phyloP scores from a whole-genome alignment of 768 basidiomycete species.

The Tephrocybe sp. region DNA sequence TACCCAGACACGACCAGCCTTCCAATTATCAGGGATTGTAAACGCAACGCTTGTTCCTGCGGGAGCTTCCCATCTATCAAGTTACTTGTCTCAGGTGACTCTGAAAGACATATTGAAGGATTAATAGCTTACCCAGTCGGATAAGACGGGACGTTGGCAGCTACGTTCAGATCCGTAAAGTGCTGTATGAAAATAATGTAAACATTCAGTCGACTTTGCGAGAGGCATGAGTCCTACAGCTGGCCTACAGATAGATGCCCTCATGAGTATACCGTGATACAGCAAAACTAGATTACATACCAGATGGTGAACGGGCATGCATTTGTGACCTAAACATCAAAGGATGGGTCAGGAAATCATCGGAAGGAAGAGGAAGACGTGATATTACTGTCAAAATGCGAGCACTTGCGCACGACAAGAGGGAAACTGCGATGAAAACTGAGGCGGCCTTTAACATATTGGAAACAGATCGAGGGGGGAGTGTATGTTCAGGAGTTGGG shows the following conservation, averaged over 20 bases:
- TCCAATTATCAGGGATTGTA: slow-evolving; percentile 52
- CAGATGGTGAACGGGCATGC: slow-evolving; percentile 68
- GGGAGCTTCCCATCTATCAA: slow-evolving; percentile 27
- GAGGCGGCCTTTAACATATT: slow-evolving; percentile 29
- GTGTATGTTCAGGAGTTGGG: too few species aligned
- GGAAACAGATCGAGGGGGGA: not conserved
- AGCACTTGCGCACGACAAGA: slow-evolving; percentile 33
- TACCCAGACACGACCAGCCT: slow-evolving; percentile 38
- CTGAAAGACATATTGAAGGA: not conserved
- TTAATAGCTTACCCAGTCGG: slow-evolving; percentile 29
- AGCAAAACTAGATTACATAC: slow-evolving; percentile 29
- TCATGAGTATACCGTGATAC: not conserved
- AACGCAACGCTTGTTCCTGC: slow-evolving; percentile 31
- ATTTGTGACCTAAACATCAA: slow-evolving; percentile 44
- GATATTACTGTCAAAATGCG: slow-evolving; percentile 51
- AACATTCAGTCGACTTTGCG: not conserved
- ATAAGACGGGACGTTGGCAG: slow-evolving; percentile 12
- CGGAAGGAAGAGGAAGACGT: not conserved
- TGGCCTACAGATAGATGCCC: slow-evolving; percentile 42
- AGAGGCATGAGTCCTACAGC: slow-evolving; percentile 28
- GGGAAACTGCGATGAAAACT: slow-evolving; percentile 16
- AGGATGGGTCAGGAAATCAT: not conserved
- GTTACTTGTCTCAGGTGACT: too few species aligned
- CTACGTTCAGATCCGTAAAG: slow-evolving; percentile 43
- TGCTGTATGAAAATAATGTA: slow-evolving; percentile 19